These are phyloP conservation scores for Rubus parviflorus DNA, from an alignment of 306 rosid genomes.

Conservation along the genomic window DNA sequence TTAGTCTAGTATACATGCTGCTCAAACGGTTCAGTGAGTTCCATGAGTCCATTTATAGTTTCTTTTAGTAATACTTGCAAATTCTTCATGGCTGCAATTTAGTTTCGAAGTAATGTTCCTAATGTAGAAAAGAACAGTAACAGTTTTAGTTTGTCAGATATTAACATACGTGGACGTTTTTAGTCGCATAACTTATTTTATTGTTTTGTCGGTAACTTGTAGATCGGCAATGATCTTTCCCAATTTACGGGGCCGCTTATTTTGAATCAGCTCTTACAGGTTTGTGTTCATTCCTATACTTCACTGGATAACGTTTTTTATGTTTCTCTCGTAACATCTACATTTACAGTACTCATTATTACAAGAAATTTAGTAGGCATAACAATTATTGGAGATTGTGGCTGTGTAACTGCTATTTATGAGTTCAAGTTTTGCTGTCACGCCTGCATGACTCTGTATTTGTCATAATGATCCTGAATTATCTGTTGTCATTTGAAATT, in stretches of 20 bases:
- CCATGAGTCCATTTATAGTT: not conserved
- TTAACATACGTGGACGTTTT: not conserved
- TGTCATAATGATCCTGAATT: conserved; percentile 6
- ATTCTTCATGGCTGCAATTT: not conserved
- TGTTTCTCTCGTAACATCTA: not conserved
- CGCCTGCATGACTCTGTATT: not conserved
- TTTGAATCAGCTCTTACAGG: conserved; percentile 78
- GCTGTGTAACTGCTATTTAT: not conserved
- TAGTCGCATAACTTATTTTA: conserved; percentile 4
- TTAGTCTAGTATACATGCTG: not conserved
- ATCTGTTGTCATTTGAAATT: not conserved
- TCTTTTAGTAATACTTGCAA: not conserved
- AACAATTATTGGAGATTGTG: not conserved
- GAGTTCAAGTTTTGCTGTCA: not conserved
- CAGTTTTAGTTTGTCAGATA: not conserved
- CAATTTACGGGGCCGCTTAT: conserved; percentile 88
- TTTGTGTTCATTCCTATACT: conserved; percentile 27
- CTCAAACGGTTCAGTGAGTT: not conserved
- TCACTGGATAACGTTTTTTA: conserved; percentile 11
- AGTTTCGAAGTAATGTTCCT: not conserved
- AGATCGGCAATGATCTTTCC: conserved; percentile 84
- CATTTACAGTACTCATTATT: not conserved
- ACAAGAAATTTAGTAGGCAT: not conserved
- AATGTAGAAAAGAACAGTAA: not conserved
- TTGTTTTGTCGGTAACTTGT: conserved; percentile 36